A percentile compares a stretch with the other conserved stretches of the same genome.
Conservation (phyloP, 2,329 filamentous ascomycete species). For the Fusarium subtropicale region DNA sequence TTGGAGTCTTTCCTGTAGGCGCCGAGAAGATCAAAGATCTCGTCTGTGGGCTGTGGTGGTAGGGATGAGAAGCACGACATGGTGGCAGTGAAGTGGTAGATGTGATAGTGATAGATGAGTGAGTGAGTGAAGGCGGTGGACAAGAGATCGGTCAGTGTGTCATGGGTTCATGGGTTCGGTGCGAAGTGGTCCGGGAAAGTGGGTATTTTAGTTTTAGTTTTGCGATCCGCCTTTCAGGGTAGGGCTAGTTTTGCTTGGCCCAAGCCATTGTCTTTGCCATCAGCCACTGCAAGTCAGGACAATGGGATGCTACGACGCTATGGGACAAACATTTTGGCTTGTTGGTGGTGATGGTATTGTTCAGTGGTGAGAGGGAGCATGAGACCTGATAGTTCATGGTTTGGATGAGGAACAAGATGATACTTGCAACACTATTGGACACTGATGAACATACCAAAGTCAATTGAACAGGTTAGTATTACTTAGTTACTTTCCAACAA, state of each 20-base stretch:
- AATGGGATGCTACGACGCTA: not conserved
- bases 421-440: too few relatives aligned
- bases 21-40: constrained; percentile 31
- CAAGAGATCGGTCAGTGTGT: constrained; percentile 1
- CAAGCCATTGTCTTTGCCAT: not conserved
- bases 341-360: not conserved
- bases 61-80: constrained; percentile 29
- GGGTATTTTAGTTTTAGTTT: constrained; percentile 31
- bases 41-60: constrained; percentile 24
- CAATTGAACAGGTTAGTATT: not conserved
- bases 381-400: not conserved
- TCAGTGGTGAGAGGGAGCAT: not conserved
- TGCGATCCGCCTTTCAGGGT: constrained; percentile 4
- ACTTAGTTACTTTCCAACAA: not conserved
- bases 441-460: not conserved
- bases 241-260: constrained; percentile 20
- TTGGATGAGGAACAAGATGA: not conserved
- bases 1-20: constrained; percentile 30
- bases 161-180: constrained; percentile 10
- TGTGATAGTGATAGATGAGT: not conserved
- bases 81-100: not conserved
- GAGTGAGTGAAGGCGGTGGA: constrained; percentile 18
- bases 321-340: not conserved
- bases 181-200: constrained; percentile 19
- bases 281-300: constrained; percentile 8